phyloP scores from a whole-genome alignment of 352 stramenopile species.

The Phytopythium kandeliae region DNA sequence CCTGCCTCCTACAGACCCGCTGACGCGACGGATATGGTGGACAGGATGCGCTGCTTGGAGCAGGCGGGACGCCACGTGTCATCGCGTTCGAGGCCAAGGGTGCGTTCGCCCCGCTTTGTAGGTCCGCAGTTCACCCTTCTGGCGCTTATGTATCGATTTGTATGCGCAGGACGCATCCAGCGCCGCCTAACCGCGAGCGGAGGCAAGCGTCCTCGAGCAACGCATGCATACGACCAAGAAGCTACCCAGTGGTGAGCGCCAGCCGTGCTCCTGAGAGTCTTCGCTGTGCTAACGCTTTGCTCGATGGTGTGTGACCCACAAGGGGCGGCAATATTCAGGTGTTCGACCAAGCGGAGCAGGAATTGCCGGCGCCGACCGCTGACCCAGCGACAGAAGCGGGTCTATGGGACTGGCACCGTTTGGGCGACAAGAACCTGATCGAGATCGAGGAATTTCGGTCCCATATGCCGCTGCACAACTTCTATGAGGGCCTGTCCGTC shows the following conservation, averaged over 20 bases:
- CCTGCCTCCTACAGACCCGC: not conserved
- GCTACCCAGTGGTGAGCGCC: conserved; percentile 27
- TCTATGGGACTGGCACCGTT: conserved; percentile 59
- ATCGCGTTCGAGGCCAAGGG: conserved; percentile 79
- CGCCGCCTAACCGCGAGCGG: conserved; percentile 16
- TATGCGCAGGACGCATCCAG: conserved; percentile 27
- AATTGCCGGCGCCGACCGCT: not conserved
- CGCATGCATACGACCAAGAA: conserved; percentile 14
- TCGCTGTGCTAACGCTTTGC: not conserved
- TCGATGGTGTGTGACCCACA: conserved; percentile 7
- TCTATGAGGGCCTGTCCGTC: conserved; percentile 54
- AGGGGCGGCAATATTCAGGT: conserved; percentile 55
- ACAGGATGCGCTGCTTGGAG: conserved; percentile 19
- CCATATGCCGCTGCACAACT: conserved; percentile 77
- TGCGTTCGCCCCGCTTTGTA: conserved; percentile 4
- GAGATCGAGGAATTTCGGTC: conserved; percentile 73
- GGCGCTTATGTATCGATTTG: no score
- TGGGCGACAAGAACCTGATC: conserved; percentile 48
- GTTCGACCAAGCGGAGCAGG: conserved; percentile 42
- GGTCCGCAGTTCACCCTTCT: not conserved
- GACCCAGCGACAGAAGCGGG: conserved; percentile 12
- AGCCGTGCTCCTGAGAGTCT: not conserved
- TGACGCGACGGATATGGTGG: not conserved
- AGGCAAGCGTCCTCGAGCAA: conserved; percentile 13
- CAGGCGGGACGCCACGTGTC: conserved; percentile 35